Evolutionary conservation across 495 filamentous ascomycete genomes (phyloP).

Genomic region (Xylaria sp.): DNA sequence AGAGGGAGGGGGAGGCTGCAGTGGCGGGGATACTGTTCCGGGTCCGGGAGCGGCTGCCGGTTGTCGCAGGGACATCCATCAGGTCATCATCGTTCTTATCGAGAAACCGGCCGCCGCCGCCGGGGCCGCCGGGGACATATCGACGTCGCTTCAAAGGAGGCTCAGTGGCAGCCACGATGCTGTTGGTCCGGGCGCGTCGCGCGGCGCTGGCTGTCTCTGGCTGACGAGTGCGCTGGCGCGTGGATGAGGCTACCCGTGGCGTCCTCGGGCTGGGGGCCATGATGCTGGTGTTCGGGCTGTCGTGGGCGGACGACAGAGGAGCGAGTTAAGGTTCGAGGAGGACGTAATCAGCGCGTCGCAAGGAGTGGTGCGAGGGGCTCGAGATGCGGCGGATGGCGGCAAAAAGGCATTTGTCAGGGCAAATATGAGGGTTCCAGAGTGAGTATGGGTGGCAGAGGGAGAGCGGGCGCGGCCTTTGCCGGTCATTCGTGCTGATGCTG

Average conservation of each 20-base stretch:
- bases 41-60: constrained; percentile 44
- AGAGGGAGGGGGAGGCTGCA: constrained; percentile 49
- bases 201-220: constrained; percentile 50
- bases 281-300: constrained; percentile 21
- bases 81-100: constrained; percentile 66
- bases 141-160: constrained; percentile 59
- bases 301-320: constrained; percentile 36
- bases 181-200: constrained; percentile 46
- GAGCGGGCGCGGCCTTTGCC: constrained; percentile 15
- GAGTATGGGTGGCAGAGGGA: not conserved
- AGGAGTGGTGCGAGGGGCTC: constrained; percentile 42
- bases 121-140: constrained; percentile 80
- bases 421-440: constrained; percentile 15
- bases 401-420: constrained; percentile 45
- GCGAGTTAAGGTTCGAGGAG: constrained; percentile 29
- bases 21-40: constrained; percentile 43
- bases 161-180: constrained; percentile 55
- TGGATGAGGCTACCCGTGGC: constrained; percentile 46
- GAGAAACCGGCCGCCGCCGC: constrained; percentile 79
- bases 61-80: constrained; percentile 46
- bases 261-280: constrained; percentile 56
- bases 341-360: constrained; percentile 45
- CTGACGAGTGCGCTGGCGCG: constrained; percentile 53
- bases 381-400: constrained; percentile 35
- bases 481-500: constrained; percentile 26